A percentile compares a stretch with the other conserved stretches of the same genome.
Conservation (phyloP, 371 early-diverging fungal genomes). For the Rhizoclosmatium hyalinum region DNA sequence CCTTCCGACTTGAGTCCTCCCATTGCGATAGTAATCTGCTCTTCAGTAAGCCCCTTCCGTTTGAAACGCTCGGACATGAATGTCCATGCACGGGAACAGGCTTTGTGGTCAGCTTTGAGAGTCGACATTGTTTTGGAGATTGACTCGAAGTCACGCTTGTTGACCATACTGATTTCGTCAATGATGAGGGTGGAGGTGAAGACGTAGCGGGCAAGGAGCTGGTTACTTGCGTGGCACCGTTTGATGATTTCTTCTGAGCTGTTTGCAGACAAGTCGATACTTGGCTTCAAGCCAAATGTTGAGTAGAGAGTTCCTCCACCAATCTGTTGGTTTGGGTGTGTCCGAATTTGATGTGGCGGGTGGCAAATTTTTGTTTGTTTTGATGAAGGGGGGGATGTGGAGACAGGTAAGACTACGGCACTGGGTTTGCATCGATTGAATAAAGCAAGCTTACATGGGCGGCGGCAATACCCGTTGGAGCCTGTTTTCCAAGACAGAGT, state of each 20-base stretch:
- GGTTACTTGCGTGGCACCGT: constrained; percentile 8
- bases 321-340: constrained; percentile 40
- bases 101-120: constrained; percentile 1
- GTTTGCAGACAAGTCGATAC: neutral
- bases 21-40: neutral
- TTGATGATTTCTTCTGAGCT: constrained; percentile 18
- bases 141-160: constrained; percentile 39
- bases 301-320: constrained; percentile 68
- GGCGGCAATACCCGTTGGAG: constrained; percentile 56
- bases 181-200: constrained; percentile 54
- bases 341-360: neutral
- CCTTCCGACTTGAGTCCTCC: neutral
- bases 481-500: constrained; percentile 30
- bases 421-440: constrained; percentile 13
- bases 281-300: constrained; percentile 54
- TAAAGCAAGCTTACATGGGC: constrained; percentile 40
- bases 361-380: neutral
- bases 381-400: constrained; percentile 35
- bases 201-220: constrained; percentile 39
- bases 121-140: constrained; percentile 37
- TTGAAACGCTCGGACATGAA: neutral
- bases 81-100: constrained; percentile 7
- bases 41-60: neutral
- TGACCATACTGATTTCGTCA: constrained; percentile 69
- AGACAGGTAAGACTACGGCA: no score